Conservation (phyloP, 140 eudicot genomes). For the Oenanthe javanica region DNA sequence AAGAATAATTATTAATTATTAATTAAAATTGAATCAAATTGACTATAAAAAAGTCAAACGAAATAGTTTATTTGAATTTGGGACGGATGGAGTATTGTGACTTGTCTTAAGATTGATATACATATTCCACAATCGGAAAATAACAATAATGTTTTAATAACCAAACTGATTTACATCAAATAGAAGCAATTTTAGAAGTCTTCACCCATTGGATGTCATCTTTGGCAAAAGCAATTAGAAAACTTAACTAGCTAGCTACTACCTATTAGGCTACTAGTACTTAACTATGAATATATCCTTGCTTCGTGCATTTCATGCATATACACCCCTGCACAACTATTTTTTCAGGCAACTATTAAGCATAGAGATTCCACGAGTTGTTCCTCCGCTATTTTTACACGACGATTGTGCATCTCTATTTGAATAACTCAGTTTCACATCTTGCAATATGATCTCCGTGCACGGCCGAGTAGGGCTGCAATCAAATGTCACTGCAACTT, state of each 20-base stretch:
- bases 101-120: not conserved
- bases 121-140: not conserved
- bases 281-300: not conserved
- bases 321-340: not conserved
- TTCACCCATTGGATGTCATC: not conserved
- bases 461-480: constrained; percentile 72
- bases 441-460: constrained; percentile 47
- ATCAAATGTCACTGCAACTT: constrained; percentile 48
- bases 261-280: not conserved
- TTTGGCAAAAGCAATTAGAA: not conserved
- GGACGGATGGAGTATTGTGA: no score
- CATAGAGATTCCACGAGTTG: constrained; percentile 24
- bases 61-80: no score
- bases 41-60: no score
- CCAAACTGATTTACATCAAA: constrained; percentile 1
- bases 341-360: constrained; percentile 34
- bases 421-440: constrained; percentile 40
- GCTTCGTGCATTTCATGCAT: not conserved
- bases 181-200: not conserved
- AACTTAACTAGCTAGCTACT: not conserved
- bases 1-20: no score
- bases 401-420: constrained; percentile 29
- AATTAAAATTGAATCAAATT: no score
- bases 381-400: constrained; percentile 43
- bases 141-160: not conserved